Evolutionary conservation across 257 asterid species (phyloP), one percentile per base, ranked within the genome.

Genomic region (Cordia subcordata): DNA sequence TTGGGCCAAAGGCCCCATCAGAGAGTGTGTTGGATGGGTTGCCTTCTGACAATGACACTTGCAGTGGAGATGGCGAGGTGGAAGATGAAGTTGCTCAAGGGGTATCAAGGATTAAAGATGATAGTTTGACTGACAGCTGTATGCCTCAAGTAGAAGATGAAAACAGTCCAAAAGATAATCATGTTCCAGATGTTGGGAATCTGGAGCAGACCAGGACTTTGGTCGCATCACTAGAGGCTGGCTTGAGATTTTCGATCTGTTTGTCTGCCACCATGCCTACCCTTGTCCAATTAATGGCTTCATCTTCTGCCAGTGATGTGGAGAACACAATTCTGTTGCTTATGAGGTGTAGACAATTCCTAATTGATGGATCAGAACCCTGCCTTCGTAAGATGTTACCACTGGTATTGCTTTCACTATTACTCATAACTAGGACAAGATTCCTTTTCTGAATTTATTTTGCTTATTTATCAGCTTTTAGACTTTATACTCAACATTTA

Each of bases 321-420:
- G 99, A 92, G 60, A 84, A 84, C 67, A 80, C 97, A 65, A 92
- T 92, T 72, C 89, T 86, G 57, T 71, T 92, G 74, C 85, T 92
- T 67, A 92, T 92, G 99, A 92, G 99, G 77, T 92, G 99, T 74
- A 82, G 86, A 61, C 99, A 92, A 64, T 92, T 92, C 71, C 96
- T 84, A 66, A 82, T 92, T 63, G 97, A 92, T 78, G 96, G 82
- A 55, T 89, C 97, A 47, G 97, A 88, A 77, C 85, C 85, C 65
- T 82, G 95, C 82, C 92, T 92, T 32, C 88, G 95, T 60, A 92
- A 88, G 81, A 92, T 92, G 97, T 81, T 92, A 62, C 99, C 99
- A 60, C 74, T 92, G 99, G 99, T 88, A 92, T 73, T 82, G 71
- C 61, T 68, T 64, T 63, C 53, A 71, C 60, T 37, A 62, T 67